Conservation (phyloP, 2,329 filamentous ascomycete species). For the Coniochaeta pulveracea region DNA sequence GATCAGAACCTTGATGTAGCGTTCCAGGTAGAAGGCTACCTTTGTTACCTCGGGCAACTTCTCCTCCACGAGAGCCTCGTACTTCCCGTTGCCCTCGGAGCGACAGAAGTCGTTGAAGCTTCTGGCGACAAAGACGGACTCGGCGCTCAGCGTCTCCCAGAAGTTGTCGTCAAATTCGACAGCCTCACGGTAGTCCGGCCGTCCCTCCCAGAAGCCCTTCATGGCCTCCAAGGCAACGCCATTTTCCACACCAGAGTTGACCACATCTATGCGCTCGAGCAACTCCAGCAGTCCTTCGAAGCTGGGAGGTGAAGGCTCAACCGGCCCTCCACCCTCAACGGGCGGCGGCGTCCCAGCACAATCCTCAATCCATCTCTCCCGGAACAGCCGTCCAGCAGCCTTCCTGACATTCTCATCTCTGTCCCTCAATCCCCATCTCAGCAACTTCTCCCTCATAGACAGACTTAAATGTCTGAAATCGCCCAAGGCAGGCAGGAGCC, state of each 20-base stretch:
- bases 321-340: conserved; percentile 42
- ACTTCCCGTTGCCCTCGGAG: conserved; percentile 59
- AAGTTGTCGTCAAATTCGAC: conserved; percentile 63
- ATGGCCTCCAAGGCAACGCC: conserved; percentile 91
- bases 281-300: conserved; percentile 82
- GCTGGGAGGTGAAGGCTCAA: conserved; percentile 50
- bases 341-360: conserved; percentile 61
- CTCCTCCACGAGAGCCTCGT: conserved; percentile 69
- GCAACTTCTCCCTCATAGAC: conserved; percentile 87
- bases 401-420: conserved; percentile 91
- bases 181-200: conserved; percentile 68
- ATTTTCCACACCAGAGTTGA: conserved; percentile 80
- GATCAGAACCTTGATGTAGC: conserved; percentile 61
- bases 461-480: conserved; percentile 92
- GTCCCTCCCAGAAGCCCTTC: conserved; percentile 90
- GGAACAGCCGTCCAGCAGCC: conserved; percentile 79
- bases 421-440: conserved; percentile 89
- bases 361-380: conserved; percentile 95
- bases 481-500: conserved; percentile 74
- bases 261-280: conserved; percentile 84
- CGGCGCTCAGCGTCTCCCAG: conserved; percentile 72
- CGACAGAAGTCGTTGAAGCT: conserved; percentile 94
- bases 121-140: conserved; percentile 80
- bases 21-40: conserved; percentile 75
- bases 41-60: conserved; percentile 93